Conservation (phyloP, 257 asterid genomes). For the Nicotiana attenuata region DNA sequence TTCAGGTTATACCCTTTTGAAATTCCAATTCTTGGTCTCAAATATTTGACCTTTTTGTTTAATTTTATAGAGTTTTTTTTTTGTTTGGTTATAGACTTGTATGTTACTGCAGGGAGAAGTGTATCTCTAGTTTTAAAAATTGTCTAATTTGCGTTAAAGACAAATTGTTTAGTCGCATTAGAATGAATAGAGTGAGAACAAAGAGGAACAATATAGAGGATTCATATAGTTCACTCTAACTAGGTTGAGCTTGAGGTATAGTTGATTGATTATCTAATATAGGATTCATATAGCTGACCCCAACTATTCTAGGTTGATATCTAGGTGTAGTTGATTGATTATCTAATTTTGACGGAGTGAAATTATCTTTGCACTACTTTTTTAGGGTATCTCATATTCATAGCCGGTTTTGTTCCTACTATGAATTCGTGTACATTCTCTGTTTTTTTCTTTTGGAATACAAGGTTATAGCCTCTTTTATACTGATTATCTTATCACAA, state of each 20-base stretch:
- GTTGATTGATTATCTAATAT: not conserved
- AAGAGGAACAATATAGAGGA: not conserved
- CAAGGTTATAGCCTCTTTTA: not conserved
- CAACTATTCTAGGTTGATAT: not conserved
- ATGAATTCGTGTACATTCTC: not conserved
- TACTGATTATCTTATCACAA: not conserved
- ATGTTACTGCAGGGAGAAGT: not conserved
- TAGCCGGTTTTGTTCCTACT: not conserved
- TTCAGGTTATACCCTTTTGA: conserved; percentile 50
- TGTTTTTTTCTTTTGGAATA: not conserved
- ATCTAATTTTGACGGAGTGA: not conserved
- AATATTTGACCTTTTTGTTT: not conserved
- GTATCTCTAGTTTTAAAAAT: not conserved
- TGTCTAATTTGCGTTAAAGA: not conserved
- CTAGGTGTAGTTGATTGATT: not conserved
- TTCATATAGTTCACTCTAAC: not conserved
- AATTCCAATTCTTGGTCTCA: not conserved
- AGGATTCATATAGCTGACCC: not conserved
- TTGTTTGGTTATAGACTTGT: not conserved
- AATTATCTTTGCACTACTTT: not conserved
- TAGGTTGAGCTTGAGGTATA: not conserved
- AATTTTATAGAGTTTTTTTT: not conserved
- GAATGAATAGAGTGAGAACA: not conserved
- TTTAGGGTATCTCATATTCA: not conserved
- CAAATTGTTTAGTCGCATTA: not conserved